Evolutionary conservation across 2,329 filamentous ascomycete species (phyloP), one percentile per base, ranked within the genome.

Genomic region (Lachnellula suecica): DNA sequence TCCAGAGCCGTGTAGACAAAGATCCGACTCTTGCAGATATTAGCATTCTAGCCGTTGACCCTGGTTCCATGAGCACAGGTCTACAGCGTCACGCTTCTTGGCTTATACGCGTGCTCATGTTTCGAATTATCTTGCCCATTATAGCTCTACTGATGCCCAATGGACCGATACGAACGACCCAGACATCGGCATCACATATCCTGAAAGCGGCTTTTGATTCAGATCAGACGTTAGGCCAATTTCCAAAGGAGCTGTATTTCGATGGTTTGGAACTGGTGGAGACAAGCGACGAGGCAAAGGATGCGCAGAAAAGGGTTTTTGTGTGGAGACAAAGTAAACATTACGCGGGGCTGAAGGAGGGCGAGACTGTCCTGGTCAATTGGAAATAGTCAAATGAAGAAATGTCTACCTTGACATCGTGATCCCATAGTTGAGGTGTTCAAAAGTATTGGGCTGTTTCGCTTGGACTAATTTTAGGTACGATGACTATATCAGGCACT

Each of bases 31-130:
- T 74, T 6, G 66, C 58, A 35, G 65, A 67, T 13, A 65, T 75
- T 47, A 64, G 63, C 19, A 61, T 74, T 35, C 52, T 72, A 2
- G 69, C 69, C 4, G 52, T 73, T 11, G 71, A 74, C 42, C 72
- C 72, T 0, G 72, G 71, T 41, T 63, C 58, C 10, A 74, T 74
- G 66, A 44, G 50, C 34, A 70, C 66, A 15, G 66, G 62, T 24
- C 58, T 73, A 2, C 15, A 25, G 5, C 59, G 60, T 3, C 61
- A 63, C 24, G 64, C 58, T 15, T 51, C 60, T 34, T 66, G 64
- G 37, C 9, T 64, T 15, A 50, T 67, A 34, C 51, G 56, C 8
- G n/a, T n/a, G n/a, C 44, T 66, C 7, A 45, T 54, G 4, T 54
- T 66, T 35, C 65, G 66, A 34, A 23, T 62, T 20, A 13, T 68